Base-by-base conservation (phyloP, 2,329 filamentous ascomycete species). In the Pochonia chlamydosporia region DNA sequence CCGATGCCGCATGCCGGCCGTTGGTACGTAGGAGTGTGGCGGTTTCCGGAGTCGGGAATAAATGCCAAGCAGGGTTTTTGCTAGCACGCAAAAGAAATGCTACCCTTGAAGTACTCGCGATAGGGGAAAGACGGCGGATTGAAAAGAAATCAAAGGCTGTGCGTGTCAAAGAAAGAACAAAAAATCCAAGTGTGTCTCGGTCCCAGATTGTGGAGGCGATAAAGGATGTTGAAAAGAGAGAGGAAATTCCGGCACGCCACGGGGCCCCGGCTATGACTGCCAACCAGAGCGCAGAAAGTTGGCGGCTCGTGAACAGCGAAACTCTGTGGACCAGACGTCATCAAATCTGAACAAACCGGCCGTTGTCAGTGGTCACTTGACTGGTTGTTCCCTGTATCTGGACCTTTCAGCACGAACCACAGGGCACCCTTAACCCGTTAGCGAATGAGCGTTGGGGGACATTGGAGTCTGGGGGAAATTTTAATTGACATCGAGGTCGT, bases 1-100 rank as follows among this genome's bases (percentile, higher is more conserved):
- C 55, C 55, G 52, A 51, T 13, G 47, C 41, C 47, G 36, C 40
- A 47, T 47, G 42, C 44, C 48, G 45, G 28, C 40, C 16, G 14
- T 5, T n/a, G 5, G n/a, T 18, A 7, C n/a, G 33, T 18, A 13
- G 31, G 24, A 30, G 21, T 37, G 10, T 37, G 9, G n/a, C 18
- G 24, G 13, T 10, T n/a, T n/a, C n/a, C n/a, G n/a, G n/a, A n/a
- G n/a, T n/a, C n/a, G n/a, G n/a, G n/a, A n/a, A n/a, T n/a, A n/a
- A n/a, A n/a, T n/a, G n/a, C n/a, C n/a, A n/a, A n/a, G n/a, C n/a
- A n/a, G n/a, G n/a, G n/a, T n/a, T n/a, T n/a, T n/a, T n/a, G n/a
- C n/a, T n/a, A n/a, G n/a, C n/a, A n/a, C n/a, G n/a, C n/a, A n/a
- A n/a, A n/a, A n/a, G n/a, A n/a, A n/a, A n/a, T n/a, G n/a, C n/a